Conservation (phyloP, 2,329 filamentous ascomycete genomes). For the Colletotrichum truncatum region DNA sequence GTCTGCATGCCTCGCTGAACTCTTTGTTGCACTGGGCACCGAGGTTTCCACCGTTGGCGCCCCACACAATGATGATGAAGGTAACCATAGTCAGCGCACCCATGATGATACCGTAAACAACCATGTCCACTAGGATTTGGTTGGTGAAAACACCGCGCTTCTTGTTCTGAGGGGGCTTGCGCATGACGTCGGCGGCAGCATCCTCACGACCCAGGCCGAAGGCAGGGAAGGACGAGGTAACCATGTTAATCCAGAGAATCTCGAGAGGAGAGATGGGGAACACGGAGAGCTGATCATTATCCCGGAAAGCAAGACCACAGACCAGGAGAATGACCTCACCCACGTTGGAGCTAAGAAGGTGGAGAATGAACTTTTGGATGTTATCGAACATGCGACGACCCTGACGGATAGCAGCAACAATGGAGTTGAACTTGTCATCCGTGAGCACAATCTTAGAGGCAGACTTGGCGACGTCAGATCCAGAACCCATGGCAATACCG, state of each 20-base stretch:
- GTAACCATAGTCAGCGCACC: conserved; percentile 72
- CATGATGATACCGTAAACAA: conserved; percentile 83
- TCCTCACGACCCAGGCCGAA: conserved; percentile 87
- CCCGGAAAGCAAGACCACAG: conserved; percentile 84
- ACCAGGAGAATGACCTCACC: conserved; percentile 85
- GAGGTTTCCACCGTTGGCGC: conserved; percentile 63
- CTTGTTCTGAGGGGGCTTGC: conserved; percentile 78
- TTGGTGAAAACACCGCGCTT: conserved; percentile 77
- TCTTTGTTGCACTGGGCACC: conserved; percentile 70
- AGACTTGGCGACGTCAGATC: conserved; percentile 86
- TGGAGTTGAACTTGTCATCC: conserved; percentile 89
- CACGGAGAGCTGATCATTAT: conserved; percentile 75
- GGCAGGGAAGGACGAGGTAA: conserved; percentile 86
- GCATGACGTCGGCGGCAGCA: conserved; percentile 80
- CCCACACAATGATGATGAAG: conserved; percentile 72
- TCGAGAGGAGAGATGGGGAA: conserved; percentile 88
- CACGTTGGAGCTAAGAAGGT: conserved; percentile 82
- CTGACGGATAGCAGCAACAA: conserved; percentile 84
- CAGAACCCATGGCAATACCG: conserved; percentile 90
- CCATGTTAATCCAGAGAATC: conserved; percentile 95
- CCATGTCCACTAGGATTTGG: conserved; percentile 81
- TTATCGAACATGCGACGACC: conserved; percentile 89
- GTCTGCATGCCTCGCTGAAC: conserved; percentile 63
- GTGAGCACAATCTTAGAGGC: conserved; percentile 85
- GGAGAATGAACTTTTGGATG: conserved; percentile 87